phyloP scores from a whole-genome alignment of 306 rosid genomes.

The Ziziphus jujuba region DNA sequence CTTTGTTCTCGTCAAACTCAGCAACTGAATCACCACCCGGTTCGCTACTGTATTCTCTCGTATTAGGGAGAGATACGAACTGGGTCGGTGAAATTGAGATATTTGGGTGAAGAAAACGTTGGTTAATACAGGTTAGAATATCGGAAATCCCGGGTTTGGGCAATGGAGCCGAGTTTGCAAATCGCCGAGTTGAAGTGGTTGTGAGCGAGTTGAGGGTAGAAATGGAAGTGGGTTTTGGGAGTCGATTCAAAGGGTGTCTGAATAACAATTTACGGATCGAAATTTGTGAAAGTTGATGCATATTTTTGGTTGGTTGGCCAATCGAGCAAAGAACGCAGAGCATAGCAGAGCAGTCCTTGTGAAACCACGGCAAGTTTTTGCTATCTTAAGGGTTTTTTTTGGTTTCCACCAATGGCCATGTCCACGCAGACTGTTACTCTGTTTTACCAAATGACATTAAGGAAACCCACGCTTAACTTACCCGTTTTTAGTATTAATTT shows the following conservation, averaged over 20 bases:
- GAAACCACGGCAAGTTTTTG: no score
- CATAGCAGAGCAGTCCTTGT: no score
- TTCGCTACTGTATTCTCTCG: slow-evolving; percentile 39
- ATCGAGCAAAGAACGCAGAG: background rate
- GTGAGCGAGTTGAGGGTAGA: slow-evolving; percentile 17
- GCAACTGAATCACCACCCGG: slow-evolving; percentile 32
- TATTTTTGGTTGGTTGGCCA: slow-evolving; percentile 12
- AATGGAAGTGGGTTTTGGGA: slow-evolving; percentile 24
- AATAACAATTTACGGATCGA: slow-evolving; percentile 36
- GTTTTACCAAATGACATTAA: no score
- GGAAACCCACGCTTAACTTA: no score
- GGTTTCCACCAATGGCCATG: no score
- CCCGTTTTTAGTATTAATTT: no score
- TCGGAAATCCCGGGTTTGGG: slow-evolving; percentile 20
- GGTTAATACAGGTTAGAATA: slow-evolving; percentile 27
- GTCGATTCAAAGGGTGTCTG: slow-evolving; percentile 23
- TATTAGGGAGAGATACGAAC: slow-evolving; percentile 14
- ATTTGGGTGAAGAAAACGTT: slow-evolving; percentile 21
- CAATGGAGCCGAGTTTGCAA: slow-evolving; percentile 14
- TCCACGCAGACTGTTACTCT: no score
- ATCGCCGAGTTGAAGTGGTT: slow-evolving; percentile 1
- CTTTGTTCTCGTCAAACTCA: slow-evolving; percentile 54
- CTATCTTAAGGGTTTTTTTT: no score
- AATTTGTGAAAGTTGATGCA: slow-evolving; percentile 45
- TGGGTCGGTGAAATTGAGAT: slow-evolving; percentile 16